Evolutionary conservation across 208 protist species (phyloP).

Genomic region (Balamuthia mandrillaris): DNA sequence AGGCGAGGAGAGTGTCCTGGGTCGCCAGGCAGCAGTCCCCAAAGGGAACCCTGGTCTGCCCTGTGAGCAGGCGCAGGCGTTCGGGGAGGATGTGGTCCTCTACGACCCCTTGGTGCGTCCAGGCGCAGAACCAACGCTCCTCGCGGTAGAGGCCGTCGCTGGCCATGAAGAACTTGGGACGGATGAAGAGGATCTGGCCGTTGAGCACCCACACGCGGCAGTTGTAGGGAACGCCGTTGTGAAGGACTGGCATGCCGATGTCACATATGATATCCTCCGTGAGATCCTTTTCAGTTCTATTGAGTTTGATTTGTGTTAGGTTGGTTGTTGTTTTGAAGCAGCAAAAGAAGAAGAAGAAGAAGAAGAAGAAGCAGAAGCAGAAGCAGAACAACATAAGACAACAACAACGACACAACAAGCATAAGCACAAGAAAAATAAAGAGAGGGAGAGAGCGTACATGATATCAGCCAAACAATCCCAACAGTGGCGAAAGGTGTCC

Average conservation of each 20-base stretch:
- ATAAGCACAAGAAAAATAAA: too few species aligned
- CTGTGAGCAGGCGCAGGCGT: slow-evolving; percentile 28
- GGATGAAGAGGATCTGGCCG: slow-evolving; percentile 70
- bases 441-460: neutral
- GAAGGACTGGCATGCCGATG: slow-evolving; percentile 75
- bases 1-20: slow-evolving; percentile 49
- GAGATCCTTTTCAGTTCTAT: slow-evolving; percentile 42
- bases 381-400: neutral
- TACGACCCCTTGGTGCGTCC: slow-evolving; percentile 40
- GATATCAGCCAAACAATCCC: slow-evolving; percentile 41
- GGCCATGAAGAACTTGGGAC: slow-evolving; percentile 74
- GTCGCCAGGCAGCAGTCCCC: slow-evolving; percentile 63
- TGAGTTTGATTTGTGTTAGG: too few species aligned
- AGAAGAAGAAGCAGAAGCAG: too few species aligned
- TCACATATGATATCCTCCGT: slow-evolving; percentile 72
- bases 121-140: slow-evolving; percentile 73
- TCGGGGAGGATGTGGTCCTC: slow-evolving; percentile 53
- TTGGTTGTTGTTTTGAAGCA: too few species aligned
- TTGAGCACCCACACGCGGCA: slow-evolving; percentile 74
- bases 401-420: neutral
- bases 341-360: too few species aligned
- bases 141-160: slow-evolving; percentile 83
- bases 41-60: slow-evolving; percentile 54
- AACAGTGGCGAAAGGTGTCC: slow-evolving; percentile 75
- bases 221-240: slow-evolving; percentile 75